Evolutionary conservation across 2,329 filamentous ascomycete genomes (phyloP), one percentile per base, ranked within the genome.

Genomic region (Fusarium succisae): DNA sequence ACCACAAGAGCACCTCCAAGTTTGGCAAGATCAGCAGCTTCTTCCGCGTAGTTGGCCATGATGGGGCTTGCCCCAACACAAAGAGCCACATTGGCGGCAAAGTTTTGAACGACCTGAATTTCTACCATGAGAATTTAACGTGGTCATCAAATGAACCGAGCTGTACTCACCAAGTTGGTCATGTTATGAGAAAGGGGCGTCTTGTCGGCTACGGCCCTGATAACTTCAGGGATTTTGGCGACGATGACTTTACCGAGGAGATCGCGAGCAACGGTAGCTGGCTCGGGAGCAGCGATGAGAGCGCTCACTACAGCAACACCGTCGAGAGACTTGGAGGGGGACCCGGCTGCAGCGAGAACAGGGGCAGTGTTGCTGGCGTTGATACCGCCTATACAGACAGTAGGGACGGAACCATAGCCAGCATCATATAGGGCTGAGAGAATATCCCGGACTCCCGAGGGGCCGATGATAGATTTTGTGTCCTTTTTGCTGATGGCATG

Each of bases 161-260:
- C 9, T 32, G 9, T 9, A 65, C 80, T 57, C 72, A 86, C 96
- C 59, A 95, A 87, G 81, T 98, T 98, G 60, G 96, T 98, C 94
- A 98, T 98, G 83, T 98, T 98, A 84, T 98, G 96, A 57, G 93
- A 93, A 28, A 98, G 87, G 1, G 95, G 95, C 64, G 89, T 91
- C 48, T 83, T 86, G 6, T 85, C 81, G 10, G 89, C 89, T 54
- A 98, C 88, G 11, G 87, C 86, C 67, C 84, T 85, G 48, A 97
- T 86, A 24, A 93, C 83, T 45, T 78, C 78, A 4, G 83, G 82
- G 15, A 82, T 77, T 62, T 82, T 84, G 66, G 95, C 86, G 18
- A 92, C 86, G 3, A 85, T 79, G 20, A 84, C 79, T 41, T 77
- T 73, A 32, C 64, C 63, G 18, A 84, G 81, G 18, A 98, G 87